Evolutionary conservation across 2,329 filamentous ascomycete genomes (phyloP).

Genomic region (Fusarium keratoplasticum): DNA sequence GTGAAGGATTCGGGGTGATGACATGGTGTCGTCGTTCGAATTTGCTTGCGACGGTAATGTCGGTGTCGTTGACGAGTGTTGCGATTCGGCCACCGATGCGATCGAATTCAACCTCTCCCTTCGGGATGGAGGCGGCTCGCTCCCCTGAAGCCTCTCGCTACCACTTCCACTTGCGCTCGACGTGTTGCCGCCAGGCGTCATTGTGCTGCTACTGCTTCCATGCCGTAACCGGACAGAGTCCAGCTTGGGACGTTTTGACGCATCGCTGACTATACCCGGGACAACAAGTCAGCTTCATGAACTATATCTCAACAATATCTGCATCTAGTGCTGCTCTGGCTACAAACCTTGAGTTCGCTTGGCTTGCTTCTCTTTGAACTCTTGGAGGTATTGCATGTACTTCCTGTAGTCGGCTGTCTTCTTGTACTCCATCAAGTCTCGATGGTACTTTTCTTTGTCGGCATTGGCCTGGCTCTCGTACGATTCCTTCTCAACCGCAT

Average conservation of each 20-base stretch:
- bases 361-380: slow-evolving; percentile 81
- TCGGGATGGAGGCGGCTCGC: slow-evolving; percentile 60
- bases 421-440: slow-evolving; percentile 80
- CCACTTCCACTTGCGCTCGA: slow-evolving; percentile 61
- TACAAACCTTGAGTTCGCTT: slow-evolving; percentile 65
- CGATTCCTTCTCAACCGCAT: slow-evolving; percentile 74
- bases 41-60: slow-evolving; percentile 50
- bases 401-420: slow-evolving; percentile 77
- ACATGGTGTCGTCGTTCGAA: slow-evolving; percentile 56
- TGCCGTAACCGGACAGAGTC: slow-evolving; percentile 53
- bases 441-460: slow-evolving; percentile 82
- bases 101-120: slow-evolving; percentile 62
- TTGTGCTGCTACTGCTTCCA: slow-evolving; percentile 54
- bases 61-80: slow-evolving; percentile 54
- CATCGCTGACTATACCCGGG: slow-evolving; percentile 49
- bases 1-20: slow-evolving; percentile 55
- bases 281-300: slow-evolving; percentile 11
- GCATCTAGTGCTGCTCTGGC: not conserved
- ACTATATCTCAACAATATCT: not conserved
- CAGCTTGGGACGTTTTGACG: slow-evolving; percentile 61
- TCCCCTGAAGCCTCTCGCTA: slow-evolving; percentile 60
- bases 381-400: slow-evolving; percentile 78
- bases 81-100: slow-evolving; percentile 59
- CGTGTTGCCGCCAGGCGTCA: slow-evolving; percentile 50
- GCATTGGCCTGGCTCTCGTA: slow-evolving; percentile 78